Percentiles rank a stretch among this genome's conserved stretches.
phyloP scores from a whole-genome alignment of 2,329 filamentous ascomycete species.

The Fusarium nematophilum region DNA sequence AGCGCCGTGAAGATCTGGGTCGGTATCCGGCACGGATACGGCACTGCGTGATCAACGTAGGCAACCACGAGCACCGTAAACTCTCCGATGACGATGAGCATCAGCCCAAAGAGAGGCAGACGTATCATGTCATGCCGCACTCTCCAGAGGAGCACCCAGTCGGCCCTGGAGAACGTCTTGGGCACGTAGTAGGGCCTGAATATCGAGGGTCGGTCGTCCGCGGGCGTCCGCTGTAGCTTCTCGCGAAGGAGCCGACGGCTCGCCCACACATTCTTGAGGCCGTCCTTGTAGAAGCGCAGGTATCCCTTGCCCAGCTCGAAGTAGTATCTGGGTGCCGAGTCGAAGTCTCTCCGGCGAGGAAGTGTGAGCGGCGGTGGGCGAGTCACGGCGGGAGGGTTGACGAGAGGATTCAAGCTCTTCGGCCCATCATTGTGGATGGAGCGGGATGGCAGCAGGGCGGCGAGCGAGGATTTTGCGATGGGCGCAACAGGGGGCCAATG shows the following conservation, averaged over 20 bases:
- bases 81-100: constrained; percentile 85
- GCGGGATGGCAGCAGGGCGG: constrained; percentile 31
- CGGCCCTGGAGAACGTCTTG: constrained; percentile 65
- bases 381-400: constrained; percentile 81
- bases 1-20: constrained; percentile 72
- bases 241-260: constrained; percentile 69
- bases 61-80: constrained; percentile 85
- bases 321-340: constrained; percentile 58
- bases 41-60: constrained; percentile 76
- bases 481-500: constrained; percentile 30
- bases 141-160: constrained; percentile 77
- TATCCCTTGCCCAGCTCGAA: constrained; percentile 79
- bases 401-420: constrained; percentile 49
- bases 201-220: constrained; percentile 64
- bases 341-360: constrained; percentile 61
- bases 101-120: constrained; percentile 79
- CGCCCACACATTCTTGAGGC: constrained; percentile 77
- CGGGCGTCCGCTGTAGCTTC: constrained; percentile 57
- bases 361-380: constrained; percentile 76
- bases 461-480: constrained; percentile 14
- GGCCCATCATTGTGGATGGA: constrained; percentile 41
- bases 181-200: constrained; percentile 49
- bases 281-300: constrained; percentile 86
- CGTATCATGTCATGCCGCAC: constrained; percentile 79
- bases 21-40: constrained; percentile 85